These are phyloP conservation scores for Aspergillus indologenus DNA, from an alignment of 495 filamentous ascomycete species.

Conservation along the genomic window DNA sequence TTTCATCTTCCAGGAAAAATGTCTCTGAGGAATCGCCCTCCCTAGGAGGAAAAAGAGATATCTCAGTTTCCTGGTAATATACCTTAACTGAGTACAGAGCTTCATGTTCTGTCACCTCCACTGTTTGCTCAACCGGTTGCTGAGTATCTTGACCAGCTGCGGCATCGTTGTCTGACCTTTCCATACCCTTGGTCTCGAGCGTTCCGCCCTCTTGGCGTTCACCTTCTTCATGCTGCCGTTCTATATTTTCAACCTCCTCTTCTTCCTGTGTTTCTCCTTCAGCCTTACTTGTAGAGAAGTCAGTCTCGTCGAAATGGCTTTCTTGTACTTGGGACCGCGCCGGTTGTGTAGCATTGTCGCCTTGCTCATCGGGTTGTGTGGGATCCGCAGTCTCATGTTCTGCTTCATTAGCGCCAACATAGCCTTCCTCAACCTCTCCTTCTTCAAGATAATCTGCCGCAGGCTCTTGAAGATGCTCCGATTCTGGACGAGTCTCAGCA, in stretches of 20 bases:
- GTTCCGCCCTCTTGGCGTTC: conserved; percentile 3
- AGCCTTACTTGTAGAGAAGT: conserved; percentile 3
- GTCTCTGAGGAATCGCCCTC: conserved; percentile 63
- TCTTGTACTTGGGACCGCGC: conserved; percentile 16
- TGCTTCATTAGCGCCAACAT: conserved; percentile 45
- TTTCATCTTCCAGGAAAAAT: conserved; percentile 70
- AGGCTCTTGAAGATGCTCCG: conserved; percentile 19
- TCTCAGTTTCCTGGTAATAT: conserved; percentile 62
- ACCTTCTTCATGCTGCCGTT: conserved; percentile 9
- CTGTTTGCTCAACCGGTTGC: neutral
- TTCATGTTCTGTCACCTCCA: neutral
- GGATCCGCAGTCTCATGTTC: conserved; percentile 14
- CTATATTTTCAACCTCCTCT: conserved; percentile 15
- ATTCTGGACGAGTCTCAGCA: conserved; percentile 2
- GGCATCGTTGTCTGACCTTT: neutral
- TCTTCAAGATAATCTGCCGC: neutral
- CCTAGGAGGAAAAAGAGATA: conserved; percentile 66
- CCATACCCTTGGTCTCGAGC: neutral
- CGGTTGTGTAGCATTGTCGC: neutral
- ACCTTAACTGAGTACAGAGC: conserved; percentile 54
- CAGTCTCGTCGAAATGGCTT: conserved; percentile 4
- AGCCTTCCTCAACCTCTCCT: conserved; percentile 66
- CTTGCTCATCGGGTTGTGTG: neutral
- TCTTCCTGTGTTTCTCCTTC: conserved; percentile 12
- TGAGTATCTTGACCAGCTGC: neutral